These are phyloP conservation scores for Pezicula neosporulosa DNA, from an alignment of 2,329 filamentous ascomycete species.

Conservation along the genomic window DNA sequence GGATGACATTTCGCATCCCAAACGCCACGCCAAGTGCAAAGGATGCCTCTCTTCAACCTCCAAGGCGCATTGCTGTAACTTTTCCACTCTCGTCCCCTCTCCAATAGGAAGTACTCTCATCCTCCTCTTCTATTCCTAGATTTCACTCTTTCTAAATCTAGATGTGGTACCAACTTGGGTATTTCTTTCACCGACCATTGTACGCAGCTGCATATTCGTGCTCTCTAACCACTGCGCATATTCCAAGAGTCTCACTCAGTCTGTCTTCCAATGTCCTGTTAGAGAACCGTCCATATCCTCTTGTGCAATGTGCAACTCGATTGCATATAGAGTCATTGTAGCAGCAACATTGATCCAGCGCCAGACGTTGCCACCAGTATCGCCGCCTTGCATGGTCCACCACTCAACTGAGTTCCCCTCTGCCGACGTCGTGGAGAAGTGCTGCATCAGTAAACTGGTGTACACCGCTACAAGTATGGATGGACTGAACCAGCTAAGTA, in stretches of 20 bases:
- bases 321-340: conserved; percentile 85
- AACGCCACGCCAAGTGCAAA: conserved; percentile 14
- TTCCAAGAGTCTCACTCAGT: conserved; percentile 50
- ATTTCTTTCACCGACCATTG: background rate
- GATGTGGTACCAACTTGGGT: background rate
- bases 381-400: conserved; percentile 83
- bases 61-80: background rate
- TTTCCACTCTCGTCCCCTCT: background rate
- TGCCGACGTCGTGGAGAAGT: conserved; percentile 73
- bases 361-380: conserved; percentile 82
- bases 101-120: background rate
- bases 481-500: conserved; percentile 91
- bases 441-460: conserved; percentile 90
- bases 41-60: conserved; percentile 4
- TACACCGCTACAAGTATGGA: conserved; percentile 95
- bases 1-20: conserved; percentile 8
- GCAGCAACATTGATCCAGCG: conserved; percentile 89
- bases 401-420: conserved; percentile 65
- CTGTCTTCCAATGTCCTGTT: conserved; percentile 87
- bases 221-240: background rate
- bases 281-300: conserved; percentile 73
- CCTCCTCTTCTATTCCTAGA: conserved; percentile 2
- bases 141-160: background rate
- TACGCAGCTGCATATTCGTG: background rate
- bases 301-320: conserved; percentile 84